Evolutionary conservation across 2,329 filamentous ascomycete species (phyloP), one percentile per base, ranked within the genome.

Genomic region (Didymella arachidicola): DNA sequence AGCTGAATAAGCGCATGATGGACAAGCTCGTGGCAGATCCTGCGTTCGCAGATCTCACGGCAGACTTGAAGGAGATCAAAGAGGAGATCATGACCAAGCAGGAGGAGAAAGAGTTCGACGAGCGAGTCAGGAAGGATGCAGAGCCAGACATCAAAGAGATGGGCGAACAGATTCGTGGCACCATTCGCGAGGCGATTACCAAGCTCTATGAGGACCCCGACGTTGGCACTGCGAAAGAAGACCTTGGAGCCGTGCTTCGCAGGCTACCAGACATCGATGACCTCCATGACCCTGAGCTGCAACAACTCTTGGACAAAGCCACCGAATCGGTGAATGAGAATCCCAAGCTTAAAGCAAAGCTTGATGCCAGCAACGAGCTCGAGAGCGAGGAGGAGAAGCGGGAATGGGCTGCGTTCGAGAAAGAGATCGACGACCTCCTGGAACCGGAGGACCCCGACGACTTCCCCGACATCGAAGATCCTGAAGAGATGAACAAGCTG

Each of bases 201-300:
- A 61, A 70, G 19, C 42, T 75, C 30, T 61, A 74, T 27, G 55
- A 74, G 7, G 72, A 76, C 30, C 72, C 74, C 5, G 68, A 70
- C 3, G 57, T 73, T 3, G 66, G 52, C 11, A 61, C 69, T 19
- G 66, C 63, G 4, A 65, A 53, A 36, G 58, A 57, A 6, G 70
- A 72, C 16, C 48, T 76, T 8, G 60, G 60, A 32, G 65, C 68
- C 14, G 62, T 73, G 22, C 65, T 71, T 46, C 65, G 63, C 12
- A 67, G 59, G 36, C 53, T 75, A 27, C 62, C 67, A 1, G 64
- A 71, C 19, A 32, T 61, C 10, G 62, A 66, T 4, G 64, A 69
- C 30, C 50, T 64, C 12, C 63, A 69, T 14, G 61, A 60, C 14
- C 56, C 65, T 1, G 70, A 71, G 16, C 71, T 72, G 19, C 60